phyloP scores from a whole-genome alignment of 2,329 filamentous ascomycete species.

The Fusarium multiceps region DNA sequence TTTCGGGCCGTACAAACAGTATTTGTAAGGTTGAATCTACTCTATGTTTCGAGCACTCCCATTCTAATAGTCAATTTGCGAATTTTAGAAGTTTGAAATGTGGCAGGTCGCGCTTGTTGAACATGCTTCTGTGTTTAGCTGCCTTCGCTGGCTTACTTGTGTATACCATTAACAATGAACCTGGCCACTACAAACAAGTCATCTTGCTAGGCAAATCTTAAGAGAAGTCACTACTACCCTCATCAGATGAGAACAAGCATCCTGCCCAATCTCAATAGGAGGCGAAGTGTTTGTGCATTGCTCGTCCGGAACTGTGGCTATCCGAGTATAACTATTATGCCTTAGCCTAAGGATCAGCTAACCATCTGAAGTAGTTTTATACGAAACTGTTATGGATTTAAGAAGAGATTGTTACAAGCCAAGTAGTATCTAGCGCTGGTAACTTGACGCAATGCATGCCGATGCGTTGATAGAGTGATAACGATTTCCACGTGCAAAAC shows the following conservation, averaged over 20 bases:
- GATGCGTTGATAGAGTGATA: neutral
- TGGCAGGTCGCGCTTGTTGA: neutral
- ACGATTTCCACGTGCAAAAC: neutral
- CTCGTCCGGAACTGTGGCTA: neutral
- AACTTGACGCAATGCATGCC: neutral
- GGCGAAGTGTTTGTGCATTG: neutral
- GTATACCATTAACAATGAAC: neutral
- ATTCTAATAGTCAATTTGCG: neutral
- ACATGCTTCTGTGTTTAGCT: neutral
- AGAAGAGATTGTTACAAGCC: neutral
- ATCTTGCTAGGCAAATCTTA: neutral
- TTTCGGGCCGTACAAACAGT: neutral
- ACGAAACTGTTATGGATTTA: neutral
- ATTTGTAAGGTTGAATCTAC: neutral
- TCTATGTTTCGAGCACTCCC: neutral
- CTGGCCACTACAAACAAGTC: neutral
- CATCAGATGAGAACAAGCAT: neutral
- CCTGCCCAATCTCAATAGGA: neutral
- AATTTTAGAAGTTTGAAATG: neutral
- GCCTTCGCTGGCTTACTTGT: neutral
- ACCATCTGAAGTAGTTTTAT: neutral
- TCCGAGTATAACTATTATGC: neutral
- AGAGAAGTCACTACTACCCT: neutral
- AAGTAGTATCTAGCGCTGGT: neutral
- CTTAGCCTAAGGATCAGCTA: constrained; percentile 1